A percentile compares a stretch with the other conserved stretches of the same genome.
phyloP scores from a whole-genome alignment of 1,284 basidiomycete genomes.

The Microbotryum saponariae region DNA sequence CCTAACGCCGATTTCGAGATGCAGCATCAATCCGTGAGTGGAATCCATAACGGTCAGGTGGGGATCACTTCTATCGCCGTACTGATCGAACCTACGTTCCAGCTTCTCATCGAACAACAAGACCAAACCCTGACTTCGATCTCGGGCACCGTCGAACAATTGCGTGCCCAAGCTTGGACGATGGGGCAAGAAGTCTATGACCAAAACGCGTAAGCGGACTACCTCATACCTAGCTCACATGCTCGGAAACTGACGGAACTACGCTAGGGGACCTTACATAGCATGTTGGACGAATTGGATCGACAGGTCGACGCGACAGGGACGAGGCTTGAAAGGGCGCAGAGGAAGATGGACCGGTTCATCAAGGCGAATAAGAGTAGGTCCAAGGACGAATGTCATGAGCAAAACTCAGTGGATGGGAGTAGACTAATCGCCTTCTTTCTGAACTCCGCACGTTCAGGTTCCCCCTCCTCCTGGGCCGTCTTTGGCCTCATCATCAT shows the following conservation, averaged over 20 bases:
- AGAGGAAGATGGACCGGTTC: slow-evolving; percentile 67
- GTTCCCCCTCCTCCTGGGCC: slow-evolving; percentile 64
- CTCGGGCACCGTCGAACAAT: slow-evolving; percentile 66
- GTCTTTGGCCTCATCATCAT: slow-evolving; percentile 53
- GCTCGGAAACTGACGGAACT: no score
- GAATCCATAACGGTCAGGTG: no score
- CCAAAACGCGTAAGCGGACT: slow-evolving; percentile 65
- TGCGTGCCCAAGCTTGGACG: slow-evolving; percentile 77
- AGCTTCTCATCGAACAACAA: slow-evolving; percentile 78
- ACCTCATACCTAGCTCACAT: no score
- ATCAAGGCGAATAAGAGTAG: slow-evolving; percentile 71
- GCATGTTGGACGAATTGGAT: slow-evolving; percentile 76
- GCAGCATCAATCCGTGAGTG: slow-evolving; percentile 17
- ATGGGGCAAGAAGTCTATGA: slow-evolving; percentile 82
- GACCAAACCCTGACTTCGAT: slow-evolving; percentile 78
- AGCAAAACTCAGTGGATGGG: no score
- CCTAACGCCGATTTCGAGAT: slow-evolving; percentile 12
- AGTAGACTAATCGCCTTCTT: no score
- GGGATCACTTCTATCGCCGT: background rate
- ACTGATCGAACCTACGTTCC: background rate
- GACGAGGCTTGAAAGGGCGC: slow-evolving; percentile 59
- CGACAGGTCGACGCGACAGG: slow-evolving; percentile 64
- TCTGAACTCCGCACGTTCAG: slow-evolving; percentile 40
- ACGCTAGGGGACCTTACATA: slow-evolving; percentile 37
- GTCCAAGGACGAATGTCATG: slow-evolving; percentile 15